A percentile compares a stretch with the other conserved stretches of the same genome.
These are phyloP conservation scores for Neurospora crassa DNA, from an alignment of 2,329 filamentous ascomycete genomes.

Conservation along the genomic window DNA sequence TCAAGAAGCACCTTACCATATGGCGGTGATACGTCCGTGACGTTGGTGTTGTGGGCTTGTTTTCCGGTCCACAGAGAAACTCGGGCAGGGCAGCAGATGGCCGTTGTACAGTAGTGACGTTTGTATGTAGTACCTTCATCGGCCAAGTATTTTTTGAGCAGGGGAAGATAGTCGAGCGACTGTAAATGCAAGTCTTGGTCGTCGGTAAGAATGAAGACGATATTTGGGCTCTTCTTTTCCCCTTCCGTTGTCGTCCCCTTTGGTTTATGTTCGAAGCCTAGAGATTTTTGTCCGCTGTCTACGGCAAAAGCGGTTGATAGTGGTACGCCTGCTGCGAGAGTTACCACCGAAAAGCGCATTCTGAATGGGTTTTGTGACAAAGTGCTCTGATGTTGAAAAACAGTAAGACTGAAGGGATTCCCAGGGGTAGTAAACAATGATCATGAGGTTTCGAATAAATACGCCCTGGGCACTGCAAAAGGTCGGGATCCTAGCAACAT, in stretches of 20 bases:
- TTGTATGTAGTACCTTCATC: slow-evolving; percentile 46
- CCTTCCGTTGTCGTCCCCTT: neutral
- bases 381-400: neutral
- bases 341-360: slow-evolving; percentile 12
- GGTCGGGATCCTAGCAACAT: neutral
- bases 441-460: neutral
- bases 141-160: slow-evolving; percentile 42
- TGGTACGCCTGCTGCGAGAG: slow-evolving; percentile 10
- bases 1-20: slow-evolving; percentile 24
- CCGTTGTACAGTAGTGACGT: slow-evolving; percentile 51
- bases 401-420: neutral
- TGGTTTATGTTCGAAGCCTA: slow-evolving; percentile 2
- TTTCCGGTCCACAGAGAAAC: slow-evolving; percentile 53
- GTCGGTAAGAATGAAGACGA: slow-evolving; percentile 55
- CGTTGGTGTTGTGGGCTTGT: slow-evolving; percentile 55
- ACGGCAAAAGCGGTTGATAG: slow-evolving; percentile 5
- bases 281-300: slow-evolving; percentile 7
- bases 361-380: neutral
- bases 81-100: slow-evolving; percentile 52
- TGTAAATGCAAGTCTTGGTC: slow-evolving; percentile 54
- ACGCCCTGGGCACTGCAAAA: neutral
- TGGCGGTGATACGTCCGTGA: slow-evolving; percentile 31
- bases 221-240: slow-evolving; percentile 33
- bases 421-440: neutral
- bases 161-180: slow-evolving; percentile 48